Percentiles rank a stretch among this genome's conserved stretches.
phyloP scores from a whole-genome alignment of 164 flowering plant genomes.

The Cinnamomum chago region DNA sequence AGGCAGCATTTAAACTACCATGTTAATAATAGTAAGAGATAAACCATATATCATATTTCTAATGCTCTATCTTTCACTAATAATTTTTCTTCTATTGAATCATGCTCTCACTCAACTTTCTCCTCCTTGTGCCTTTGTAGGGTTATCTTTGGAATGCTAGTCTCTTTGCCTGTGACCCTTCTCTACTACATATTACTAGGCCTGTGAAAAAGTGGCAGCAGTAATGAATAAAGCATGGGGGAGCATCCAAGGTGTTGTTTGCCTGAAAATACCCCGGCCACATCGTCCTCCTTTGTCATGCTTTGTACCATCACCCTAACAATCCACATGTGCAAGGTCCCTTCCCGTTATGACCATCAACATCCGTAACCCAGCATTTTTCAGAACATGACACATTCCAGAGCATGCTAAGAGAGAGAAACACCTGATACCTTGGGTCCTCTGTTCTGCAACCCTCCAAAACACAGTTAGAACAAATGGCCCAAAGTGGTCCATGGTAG shows the following conservation, averaged over 20 bases:
- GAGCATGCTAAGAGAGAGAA: background rate
- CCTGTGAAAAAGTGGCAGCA: conserved; percentile 25
- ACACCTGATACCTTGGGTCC: background rate
- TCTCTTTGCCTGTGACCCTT: conserved; percentile 62
- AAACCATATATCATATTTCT: background rate
- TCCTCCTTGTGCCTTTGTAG: conserved; percentile 29
- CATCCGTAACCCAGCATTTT: background rate
- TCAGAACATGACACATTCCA: background rate
- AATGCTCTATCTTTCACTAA: background rate
- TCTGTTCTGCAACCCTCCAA: background rate
- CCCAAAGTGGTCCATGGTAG: background rate
- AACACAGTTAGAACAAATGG: background rate
- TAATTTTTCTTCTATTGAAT: background rate
- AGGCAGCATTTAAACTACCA: too few relatives aligned
- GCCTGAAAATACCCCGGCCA: background rate
- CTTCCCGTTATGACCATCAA: background rate
- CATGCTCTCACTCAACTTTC: background rate
- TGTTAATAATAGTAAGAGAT: too few relatives aligned
- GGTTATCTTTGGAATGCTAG: conserved; percentile 72
- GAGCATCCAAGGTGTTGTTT: conserved; percentile 14
- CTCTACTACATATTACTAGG: conserved; percentile 58
- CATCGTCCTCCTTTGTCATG: background rate
- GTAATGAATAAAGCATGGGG: conserved; percentile 8
- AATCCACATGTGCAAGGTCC: background rate
- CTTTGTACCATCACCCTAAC: background rate